Evolutionary conservation across 148 eudicot species (phyloP).

Genomic region (Vaccinium darrowii): DNA sequence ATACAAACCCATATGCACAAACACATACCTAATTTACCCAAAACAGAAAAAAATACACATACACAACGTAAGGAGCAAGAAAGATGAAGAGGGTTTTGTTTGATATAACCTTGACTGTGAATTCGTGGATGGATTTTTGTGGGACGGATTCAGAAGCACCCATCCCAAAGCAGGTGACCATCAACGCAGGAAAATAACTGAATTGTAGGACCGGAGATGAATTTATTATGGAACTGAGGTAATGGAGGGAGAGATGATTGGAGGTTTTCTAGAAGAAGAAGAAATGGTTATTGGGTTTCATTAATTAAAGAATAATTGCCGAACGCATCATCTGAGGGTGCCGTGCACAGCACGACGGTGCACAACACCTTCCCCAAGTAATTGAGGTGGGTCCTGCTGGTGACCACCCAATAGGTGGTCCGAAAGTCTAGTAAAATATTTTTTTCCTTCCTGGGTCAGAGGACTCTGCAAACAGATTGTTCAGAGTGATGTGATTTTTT

Average conservation of each 20-base stretch:
- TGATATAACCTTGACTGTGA: constrained; percentile 3
- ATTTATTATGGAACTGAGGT: background rate
- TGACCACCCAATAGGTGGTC: too few relatives aligned
- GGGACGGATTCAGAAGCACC: constrained; percentile 25
- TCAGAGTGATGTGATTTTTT: too few relatives aligned
- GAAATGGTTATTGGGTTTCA: background rate
- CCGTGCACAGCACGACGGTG: too few relatives aligned
- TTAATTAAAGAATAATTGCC: background rate
- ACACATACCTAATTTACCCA: background rate
- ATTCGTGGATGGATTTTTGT: constrained; percentile 18
- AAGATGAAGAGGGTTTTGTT: background rate
- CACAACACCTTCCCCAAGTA: too few relatives aligned
- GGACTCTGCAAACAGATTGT: too few relatives aligned
- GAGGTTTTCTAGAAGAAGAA: background rate
- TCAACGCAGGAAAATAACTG: background rate
- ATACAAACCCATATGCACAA: background rate
- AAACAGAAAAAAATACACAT: background rate
- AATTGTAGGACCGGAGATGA: background rate
- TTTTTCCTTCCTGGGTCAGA: too few relatives aligned
- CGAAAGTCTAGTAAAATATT: too few relatives aligned
- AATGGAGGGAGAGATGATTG: background rate
- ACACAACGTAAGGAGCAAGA: background rate
- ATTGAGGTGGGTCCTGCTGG: too few relatives aligned
- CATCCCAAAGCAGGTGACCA: background rate
- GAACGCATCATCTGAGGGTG: too few relatives aligned